phyloP scores from a whole-genome alignment of 176 grass and related monocot species.

The Oryza brachyantha region DNA sequence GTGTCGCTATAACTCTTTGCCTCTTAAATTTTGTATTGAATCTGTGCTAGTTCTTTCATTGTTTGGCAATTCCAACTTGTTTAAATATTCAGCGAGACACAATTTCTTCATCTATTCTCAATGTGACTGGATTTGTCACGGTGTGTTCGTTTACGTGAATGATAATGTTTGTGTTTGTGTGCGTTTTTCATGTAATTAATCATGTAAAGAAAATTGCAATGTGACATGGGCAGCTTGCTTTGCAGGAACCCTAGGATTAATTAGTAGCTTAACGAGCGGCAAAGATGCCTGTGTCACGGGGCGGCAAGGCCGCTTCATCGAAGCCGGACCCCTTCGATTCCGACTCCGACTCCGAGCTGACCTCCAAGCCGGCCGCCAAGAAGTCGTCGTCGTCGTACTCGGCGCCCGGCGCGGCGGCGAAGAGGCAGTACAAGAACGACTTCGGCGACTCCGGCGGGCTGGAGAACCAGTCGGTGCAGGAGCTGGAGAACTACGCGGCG shows the following conservation, averaged over 20 bases:
- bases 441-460: slow-evolving; percentile 45
- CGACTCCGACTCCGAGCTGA: slow-evolving; percentile 32
- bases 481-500: slow-evolving; percentile 60
- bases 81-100: too few relatives aligned
- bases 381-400: slow-evolving; percentile 33
- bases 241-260: not conserved
- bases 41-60: too few relatives aligned
- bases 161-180: too few relatives aligned
- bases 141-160: too few relatives aligned
- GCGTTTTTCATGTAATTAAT: too few relatives aligned
- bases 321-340: slow-evolving; percentile 47
- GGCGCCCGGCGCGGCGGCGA: slow-evolving; percentile 20
- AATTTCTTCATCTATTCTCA: too few relatives aligned
- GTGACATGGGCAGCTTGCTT: not conserved
- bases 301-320: slow-evolving; percentile 39
- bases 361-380: not conserved
- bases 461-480: slow-evolving; percentile 62
- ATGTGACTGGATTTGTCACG: too few relatives aligned
- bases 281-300: slow-evolving; percentile 38
- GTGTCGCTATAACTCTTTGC: not conserved
- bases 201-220: not conserved
- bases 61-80: too few relatives aligned
- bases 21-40: not conserved
- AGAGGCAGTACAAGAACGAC: slow-evolving; percentile 48
- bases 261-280: not conserved